Evolutionary conservation across 2,329 filamentous ascomycete species (phyloP).

Genomic region (Pseudocercospora macadamiae): DNA sequence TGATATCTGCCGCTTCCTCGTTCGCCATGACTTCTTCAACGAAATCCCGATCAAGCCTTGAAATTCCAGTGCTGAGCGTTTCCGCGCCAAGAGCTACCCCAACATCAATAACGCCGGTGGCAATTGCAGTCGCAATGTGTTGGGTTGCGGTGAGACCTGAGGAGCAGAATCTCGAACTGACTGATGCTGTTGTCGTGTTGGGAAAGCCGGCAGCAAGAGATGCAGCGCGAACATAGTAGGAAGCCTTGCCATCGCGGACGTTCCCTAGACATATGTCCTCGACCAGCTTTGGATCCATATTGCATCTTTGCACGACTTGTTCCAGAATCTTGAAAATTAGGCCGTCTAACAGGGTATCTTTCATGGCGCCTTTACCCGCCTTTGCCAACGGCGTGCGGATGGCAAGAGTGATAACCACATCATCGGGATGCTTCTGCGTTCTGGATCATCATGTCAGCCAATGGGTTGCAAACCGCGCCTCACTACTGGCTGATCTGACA

Average conservation of each 20-base stretch:
- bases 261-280: conserved; percentile 88
- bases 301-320: conserved; percentile 46
- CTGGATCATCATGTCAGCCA: conserved; percentile 2
- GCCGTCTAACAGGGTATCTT: conserved; percentile 89
- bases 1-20: conserved; percentile 78
- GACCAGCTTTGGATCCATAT: conserved; percentile 39
- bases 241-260: conserved; percentile 76
- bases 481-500: conserved; percentile 13
- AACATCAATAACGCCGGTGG: conserved; percentile 68
- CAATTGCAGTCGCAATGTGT: conserved; percentile 73
- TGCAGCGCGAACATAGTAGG: conserved; percentile 86
- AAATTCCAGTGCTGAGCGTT: conserved; percentile 91
- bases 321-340: conserved; percentile 82
- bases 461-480: not conserved
- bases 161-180: conserved; percentile 85
- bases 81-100: conserved; percentile 90
- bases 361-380: conserved; percentile 88
- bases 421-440: conserved; percentile 75
- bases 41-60: conserved; percentile 74
- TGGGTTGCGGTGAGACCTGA: conserved; percentile 78
- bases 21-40: conserved; percentile 70
- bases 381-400: conserved; percentile 88
- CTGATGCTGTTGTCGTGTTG: conserved; percentile 77
- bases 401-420: conserved; percentile 93
- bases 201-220: conserved; percentile 88